Evolutionary conservation across 805 yeast genomes (phyloP), one percentile per base, ranked within the genome.

Genomic region (Saturnispora halmiae): DNA sequence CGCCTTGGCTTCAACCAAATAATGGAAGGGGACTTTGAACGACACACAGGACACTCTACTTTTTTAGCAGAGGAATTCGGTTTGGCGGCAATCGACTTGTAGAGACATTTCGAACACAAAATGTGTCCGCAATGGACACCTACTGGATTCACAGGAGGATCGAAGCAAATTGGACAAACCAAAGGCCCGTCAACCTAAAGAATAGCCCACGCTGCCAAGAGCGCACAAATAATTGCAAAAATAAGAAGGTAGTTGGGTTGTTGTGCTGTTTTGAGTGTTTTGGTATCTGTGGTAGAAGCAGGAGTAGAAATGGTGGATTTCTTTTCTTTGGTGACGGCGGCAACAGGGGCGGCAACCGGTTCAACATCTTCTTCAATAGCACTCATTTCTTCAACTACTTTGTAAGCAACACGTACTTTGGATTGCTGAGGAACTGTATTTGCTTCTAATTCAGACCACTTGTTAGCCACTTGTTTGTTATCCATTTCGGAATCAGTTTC

Each of bases 371-470:
- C 63, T 42, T 47, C 53, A 46, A 59, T 59, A n/a, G 63, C 44
- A 36, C 53, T 53, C 44, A 56, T 58, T 25, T 50, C 45, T 18
- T 51, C 48, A 41, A 54, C 58, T 43, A 46, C 58, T 42, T 52
- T 53, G 47, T 53, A 59, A 8, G 51, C 51, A 38, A 59, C 64
- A 47, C 57, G 59, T 26, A 59, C 50, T 44, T 58, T 59, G n/a
- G 49, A 45, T 25, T 59, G 60, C 8, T 31, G 40, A 4, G 56
- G 34, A 25, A 52, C 54, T 6, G 56, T 51, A 75, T 75, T 65
- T 77, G 82, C 65, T 73, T 81, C 53, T 57, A 86, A 70, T 41
- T 71, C 65, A n/a, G 81, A 55, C 96, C 96, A 87, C 52, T 73
- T 63, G 36, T 79, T 80, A 37, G 84, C 73, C 38, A 84, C 67